Base-by-base conservation (phyloP, 495 filamentous ascomycete species). In the Aspergillus egyptiacus region DNA sequence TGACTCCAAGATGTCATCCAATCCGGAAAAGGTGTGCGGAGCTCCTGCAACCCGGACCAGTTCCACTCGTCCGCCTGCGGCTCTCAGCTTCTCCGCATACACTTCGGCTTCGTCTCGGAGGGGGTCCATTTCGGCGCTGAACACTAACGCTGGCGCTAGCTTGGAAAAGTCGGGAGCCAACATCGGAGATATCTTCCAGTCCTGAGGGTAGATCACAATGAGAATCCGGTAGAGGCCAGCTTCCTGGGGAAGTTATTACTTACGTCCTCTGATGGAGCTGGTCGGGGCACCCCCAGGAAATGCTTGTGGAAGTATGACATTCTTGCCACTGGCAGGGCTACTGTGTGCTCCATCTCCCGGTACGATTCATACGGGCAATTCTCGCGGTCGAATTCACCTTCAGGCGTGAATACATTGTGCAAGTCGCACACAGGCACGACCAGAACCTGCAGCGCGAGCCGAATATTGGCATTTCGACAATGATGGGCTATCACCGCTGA, bases 61-160 rank as follows among this genome's bases (percentile, higher is more conserved):
- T 11, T 67, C 61, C 11, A 70, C 64, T 15, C 56, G 46, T 39
- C 64, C 64, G 1, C 70, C 73, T 2, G 68, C 63, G 15, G 59
- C 61, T 36, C 63, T 52, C 45, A 79, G 50, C 31, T 69, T 67
- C 14, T 58, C 50, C 2, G 67, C 75, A 60, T 74, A 76, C 11
- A 51, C 51, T 47, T 71, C 65, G 5, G 70, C 71, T 51, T 77
- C 72, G 45, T 74, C 65, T 23, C 72, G 59, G 18, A 77, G 57
- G 35, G 69, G 68, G 44, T 77, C 73, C 28, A 69, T 60, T 48
- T 76, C 71, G 11, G 68, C 65, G 8, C 63, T 65, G 36, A 71
- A 63, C 7, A 77, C 56, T 48, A 77, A 50, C 2, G 73, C 76
- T 24, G 69, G 63, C 9, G 75, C 72, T 47, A 74, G 55, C 6